phyloP scores from a whole-genome alignment of 2,329 filamentous ascomycete genomes.

The Calonectria hawksworthii region DNA sequence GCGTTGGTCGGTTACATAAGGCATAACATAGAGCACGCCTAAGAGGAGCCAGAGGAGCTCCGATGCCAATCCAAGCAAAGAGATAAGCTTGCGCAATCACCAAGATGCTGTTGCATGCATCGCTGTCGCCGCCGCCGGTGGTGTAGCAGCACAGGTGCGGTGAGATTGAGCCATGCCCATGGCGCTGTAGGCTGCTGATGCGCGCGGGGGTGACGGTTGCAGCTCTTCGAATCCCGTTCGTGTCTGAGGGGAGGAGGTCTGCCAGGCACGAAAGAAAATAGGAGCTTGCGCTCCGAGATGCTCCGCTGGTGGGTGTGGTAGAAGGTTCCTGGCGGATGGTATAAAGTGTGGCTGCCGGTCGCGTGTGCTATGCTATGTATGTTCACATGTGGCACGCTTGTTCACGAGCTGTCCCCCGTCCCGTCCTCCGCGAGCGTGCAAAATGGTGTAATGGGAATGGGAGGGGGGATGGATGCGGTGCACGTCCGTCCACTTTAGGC shows the following conservation, averaged over 20 bases:
- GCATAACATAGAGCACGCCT: neutral
- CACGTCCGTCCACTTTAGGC: neutral
- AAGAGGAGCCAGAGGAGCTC: neutral
- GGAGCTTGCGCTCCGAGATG: slow-evolving; percentile 4
- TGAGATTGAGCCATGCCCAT: slow-evolving; percentile 4
- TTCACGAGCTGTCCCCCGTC: neutral
- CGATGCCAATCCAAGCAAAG: neutral
- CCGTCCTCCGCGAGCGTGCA: neutral
- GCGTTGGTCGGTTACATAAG: neutral
- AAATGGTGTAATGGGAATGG: neutral
- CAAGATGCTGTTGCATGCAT: slow-evolving; percentile 9
- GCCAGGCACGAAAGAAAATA: neutral
- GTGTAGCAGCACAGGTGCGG: slow-evolving; percentile 9
- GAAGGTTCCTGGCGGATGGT: slow-evolving; percentile 17
- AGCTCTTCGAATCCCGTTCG: neutral
- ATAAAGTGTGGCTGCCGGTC: slow-evolving; percentile 9
- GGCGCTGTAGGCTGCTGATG: neutral
- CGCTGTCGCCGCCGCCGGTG: neutral
- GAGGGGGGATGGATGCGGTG: neutral
- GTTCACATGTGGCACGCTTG: neutral
- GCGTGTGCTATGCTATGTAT: neutral
- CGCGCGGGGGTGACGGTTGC: slow-evolving; percentile 14
- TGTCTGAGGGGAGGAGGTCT: neutral
- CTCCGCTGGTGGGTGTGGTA: slow-evolving; percentile 14
- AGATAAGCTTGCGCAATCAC: neutral